Evolutionary conservation across 768 basidiomycete genomes (phyloP), one percentile per base, ranked within the genome.

Genomic region (Mrakia blollopis): DNA sequence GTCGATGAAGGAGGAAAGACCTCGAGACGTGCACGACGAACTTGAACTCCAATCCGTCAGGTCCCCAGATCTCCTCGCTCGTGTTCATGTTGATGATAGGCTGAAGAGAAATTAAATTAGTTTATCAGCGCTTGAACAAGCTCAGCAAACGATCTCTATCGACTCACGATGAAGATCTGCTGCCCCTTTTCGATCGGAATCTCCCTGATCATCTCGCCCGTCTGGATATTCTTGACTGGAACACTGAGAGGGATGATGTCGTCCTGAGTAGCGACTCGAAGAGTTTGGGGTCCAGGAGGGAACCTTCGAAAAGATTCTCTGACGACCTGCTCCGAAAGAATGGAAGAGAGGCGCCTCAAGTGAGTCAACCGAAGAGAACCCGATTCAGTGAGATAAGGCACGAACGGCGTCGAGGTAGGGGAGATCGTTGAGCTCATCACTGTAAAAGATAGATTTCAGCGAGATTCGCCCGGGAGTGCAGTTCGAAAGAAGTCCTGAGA

Each of bases 81-180:
- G 80, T 82, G 78, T 84, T 83, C 32, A 83, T 73, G 62, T 79
- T 79, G n/a, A 81, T 67, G 74, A 83, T 83, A n/a, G 30, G 83
- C 84, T 84, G 76, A 39, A 10, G 25, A 14, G 39, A 41, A 41
- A 41, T 6, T 41, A 41, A 41, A 41, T 11, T 41, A 6, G 39
- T 6, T 41, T 5, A 11, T 41, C 39, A 41, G 39, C 5, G 6
- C 39, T n/a, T n/a, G n/a, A n/a, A 41, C 39, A 11, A 41, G 39
- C 11, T 41, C 39, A 41, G 6, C 39, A 11, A 41, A 41, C 6
- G 39, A 41, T 41, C n/a, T 32, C 21, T 14, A 3, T n/a, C n/a
- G 30, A 82, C 83, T 76, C 67, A 84, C 83, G 82, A 84, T 75
- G 72, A 83, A 79, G 74, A 83, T 71, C 2, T 78, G 65, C 9